Evolutionary conservation across 441 rosid genomes (phyloP), one percentile per base, ranked within the genome.

Genomic region (Adansonia rubrostipa): DNA sequence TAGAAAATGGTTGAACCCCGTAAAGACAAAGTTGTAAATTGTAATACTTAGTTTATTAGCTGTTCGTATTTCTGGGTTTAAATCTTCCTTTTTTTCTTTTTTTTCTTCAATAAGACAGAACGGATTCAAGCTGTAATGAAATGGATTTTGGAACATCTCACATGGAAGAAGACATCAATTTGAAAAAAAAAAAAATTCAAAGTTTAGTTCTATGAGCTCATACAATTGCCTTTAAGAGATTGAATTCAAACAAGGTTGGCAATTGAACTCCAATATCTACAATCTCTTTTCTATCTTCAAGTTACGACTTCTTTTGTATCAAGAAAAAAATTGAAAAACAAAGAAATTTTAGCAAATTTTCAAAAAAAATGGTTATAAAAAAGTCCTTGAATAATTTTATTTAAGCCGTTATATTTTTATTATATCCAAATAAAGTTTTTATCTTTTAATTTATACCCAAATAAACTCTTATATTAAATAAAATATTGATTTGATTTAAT

Each of bases 151-250:
- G 20, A 42, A 66, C 51, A 66, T 66, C 24, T n/a, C 71, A 66
- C 71, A 66, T 42, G 71, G 51, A 36, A 22, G 17, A 42, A 6
- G 33, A 66, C 28, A 66, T 66, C 71, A 40, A n/a, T 66, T 42
- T 66, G 24, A 8, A 28, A 28, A 28, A 28, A 24, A 24, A 28
- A 28, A 28, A 28, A 28, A 28, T 28, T 28, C 33, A 28, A 28
- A 28, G 33, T 28, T 28, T 28, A 28, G 33, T 28, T 28, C 33
- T 28, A 28, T 2, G 33, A 28, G 33, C 33, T 28, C 1, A 28
- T 28, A 3, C 33, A 28, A 28, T 28, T 28, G 2, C 33, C 33
- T 28, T 28, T 28, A 28, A 28, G 33, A 28, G 33, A 28, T 28
- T 28, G 33, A 28, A 28, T 28, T 28, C 33, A 28, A 28, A 28